Conservation (phyloP, 2,329 filamentous ascomycete genomes). For the Verticillium dahliae region DNA sequence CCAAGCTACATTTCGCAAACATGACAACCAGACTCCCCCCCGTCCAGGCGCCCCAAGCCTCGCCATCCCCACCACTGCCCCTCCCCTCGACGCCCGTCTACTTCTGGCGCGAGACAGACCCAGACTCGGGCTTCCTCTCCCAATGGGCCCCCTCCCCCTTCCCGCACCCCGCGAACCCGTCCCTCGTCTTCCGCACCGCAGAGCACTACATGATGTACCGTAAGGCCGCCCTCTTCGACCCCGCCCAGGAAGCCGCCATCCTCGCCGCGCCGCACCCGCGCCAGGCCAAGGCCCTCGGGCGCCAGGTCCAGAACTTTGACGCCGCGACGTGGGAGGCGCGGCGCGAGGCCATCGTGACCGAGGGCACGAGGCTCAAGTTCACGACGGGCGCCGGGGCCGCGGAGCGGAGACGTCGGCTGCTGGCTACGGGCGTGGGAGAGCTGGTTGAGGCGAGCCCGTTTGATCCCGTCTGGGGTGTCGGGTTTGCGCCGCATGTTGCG, state of each 20-base stretch:
- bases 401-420: conserved; percentile 38
- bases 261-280: conserved; percentile 38
- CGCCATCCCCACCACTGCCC: background rate
- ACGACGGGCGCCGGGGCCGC: conserved; percentile 32
- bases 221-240: conserved; percentile 44
- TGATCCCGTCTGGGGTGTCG: conserved; percentile 62
- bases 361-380: conserved; percentile 56
- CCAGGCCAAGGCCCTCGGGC: conserved; percentile 46
- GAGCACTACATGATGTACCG: conserved; percentile 54
- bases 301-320: conserved; percentile 46
- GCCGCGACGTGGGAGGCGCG: conserved; percentile 42
- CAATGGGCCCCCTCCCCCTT: conserved; percentile 56
- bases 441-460: conserved; percentile 56
- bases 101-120: conserved; percentile 42
- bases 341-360: conserved; percentile 47
- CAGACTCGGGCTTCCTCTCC: conserved; percentile 47
- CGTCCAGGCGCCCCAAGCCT: background rate
- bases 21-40: background rate
- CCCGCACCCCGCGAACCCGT: conserved; percentile 24
- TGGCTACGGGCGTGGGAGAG: conserved; percentile 52
- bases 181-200: conserved; percentile 38
- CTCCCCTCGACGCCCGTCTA: conserved; percentile 21
- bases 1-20: background rate
- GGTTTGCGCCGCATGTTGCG: conserved; percentile 47
- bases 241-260: conserved; percentile 38